Percentiles rank a stretch among this genome's conserved stretches.
Evolutionary conservation across 23 red algal genomes (phyloP).

Genomic region (Gracilaria caudata): DNA sequence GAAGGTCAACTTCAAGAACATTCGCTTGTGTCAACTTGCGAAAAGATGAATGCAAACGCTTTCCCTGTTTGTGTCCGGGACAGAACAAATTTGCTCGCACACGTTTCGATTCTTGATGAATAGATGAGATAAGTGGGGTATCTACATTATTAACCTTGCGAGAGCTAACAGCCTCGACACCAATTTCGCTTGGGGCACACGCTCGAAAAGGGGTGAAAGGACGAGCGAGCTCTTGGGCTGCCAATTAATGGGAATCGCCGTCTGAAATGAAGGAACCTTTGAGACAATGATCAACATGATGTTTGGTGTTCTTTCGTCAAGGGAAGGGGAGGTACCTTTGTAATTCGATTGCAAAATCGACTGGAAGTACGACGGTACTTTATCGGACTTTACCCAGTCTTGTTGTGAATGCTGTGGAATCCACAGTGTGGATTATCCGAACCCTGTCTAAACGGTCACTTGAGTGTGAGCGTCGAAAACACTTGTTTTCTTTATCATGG

Average conservation of each 20-base stretch:
- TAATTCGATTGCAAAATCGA: no score
- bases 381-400: no score
- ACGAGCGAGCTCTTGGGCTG: neutral
- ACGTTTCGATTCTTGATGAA: slow-evolving; percentile 48
- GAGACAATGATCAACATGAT: neutral
- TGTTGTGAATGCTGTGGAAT: no score
- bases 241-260: neutral
- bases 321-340: no score
- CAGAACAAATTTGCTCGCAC: slow-evolving; percentile 89
- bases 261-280: neutral
- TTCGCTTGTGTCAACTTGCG: neutral
- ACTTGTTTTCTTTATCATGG: no score
- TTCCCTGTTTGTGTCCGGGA: slow-evolving; percentile 86
- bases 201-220: neutral
- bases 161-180: neutral
- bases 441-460: no score
- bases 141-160: neutral
- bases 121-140: slow-evolving; percentile 54
- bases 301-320: neutral
- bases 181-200: neutral
- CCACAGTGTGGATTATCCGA: no score
- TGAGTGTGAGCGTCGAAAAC: no score
- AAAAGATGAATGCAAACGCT: neutral
- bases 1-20: slow-evolving; percentile 72
- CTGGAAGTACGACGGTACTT: no score